Evolutionary conservation across 441 rosid genomes (phyloP), one percentile per base, ranked within the genome.

Genomic region (Mallotus repandus): DNA sequence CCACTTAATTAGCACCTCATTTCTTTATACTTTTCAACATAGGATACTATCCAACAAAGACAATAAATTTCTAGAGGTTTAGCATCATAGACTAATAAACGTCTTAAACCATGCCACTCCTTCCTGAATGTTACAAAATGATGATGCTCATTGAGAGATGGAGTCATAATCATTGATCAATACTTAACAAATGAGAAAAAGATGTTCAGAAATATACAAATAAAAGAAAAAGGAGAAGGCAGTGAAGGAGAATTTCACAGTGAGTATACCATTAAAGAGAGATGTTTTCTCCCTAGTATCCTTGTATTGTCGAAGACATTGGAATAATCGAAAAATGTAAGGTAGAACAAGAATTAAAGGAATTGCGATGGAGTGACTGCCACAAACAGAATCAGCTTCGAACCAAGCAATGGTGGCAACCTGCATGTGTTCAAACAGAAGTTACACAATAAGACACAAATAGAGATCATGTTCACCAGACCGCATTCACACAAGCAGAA

Each of bases 371-470:
- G 99, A 92, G 84, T 96, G 99, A 84, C 97, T 88, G 48, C 99
- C 98, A 15, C 99, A 96, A 67, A 94, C 91, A 25, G 99, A 96
- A 83, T 96, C 97, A 54, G 97, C 98, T 83, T 96, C 99, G 85
- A 96, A 94, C 99, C 99, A 96, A n/a, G 99, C 99, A 79, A 94
- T 81, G 45, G 99, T 94, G 70, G 98, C 98, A 63, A 96, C 99
- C 99, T 94, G 81, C 77, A 78, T 13, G 55, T 35, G 71, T 66
- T 70, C 62, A 65, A 75, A 66, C 70, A 72, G 62, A 65, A 53
- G 60, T 77, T 66, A 68, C 21, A 25, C 49, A 63, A 46, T 11
- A 63, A 55, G 54, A 74, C 22, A 71, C 58, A 32, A 25, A 67
- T 35, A 18, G 18, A 66, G 32, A 64, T 19, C 38, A 69, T 57